phyloP scores from a whole-genome alignment of 2,329 filamentous ascomycete species.

The Capronia epimyces region DNA sequence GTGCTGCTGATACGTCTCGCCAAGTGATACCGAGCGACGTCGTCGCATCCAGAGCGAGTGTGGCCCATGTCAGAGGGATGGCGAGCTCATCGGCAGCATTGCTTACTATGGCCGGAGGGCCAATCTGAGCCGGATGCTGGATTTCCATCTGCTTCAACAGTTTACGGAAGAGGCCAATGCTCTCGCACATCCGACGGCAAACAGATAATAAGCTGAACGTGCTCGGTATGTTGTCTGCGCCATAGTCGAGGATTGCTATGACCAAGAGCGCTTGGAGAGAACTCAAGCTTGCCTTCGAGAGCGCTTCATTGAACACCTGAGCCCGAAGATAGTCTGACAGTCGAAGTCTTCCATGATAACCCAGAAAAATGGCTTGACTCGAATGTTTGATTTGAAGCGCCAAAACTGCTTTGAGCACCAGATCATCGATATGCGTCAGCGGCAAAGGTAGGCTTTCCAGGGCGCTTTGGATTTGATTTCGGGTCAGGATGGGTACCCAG shows the following conservation, averaged over 20 bases:
- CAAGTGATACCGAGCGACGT: constrained; percentile 27
- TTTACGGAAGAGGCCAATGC: constrained; percentile 27
- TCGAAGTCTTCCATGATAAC: constrained; percentile 26
- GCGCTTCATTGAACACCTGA: constrained; percentile 26
- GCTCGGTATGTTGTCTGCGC: constrained; percentile 27
- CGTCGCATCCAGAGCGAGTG: constrained; percentile 23
- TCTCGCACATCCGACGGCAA: constrained; percentile 27
- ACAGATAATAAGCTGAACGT: constrained; percentile 27
- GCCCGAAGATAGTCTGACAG: constrained; percentile 23
- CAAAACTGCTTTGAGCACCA: constrained; percentile 27
- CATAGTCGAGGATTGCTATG: constrained; percentile 27
- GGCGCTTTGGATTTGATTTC: constrained; percentile 19
- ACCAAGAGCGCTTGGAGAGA: constrained; percentile 28
- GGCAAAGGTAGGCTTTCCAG: constrained; percentile 19
- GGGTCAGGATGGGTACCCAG: constrained; percentile 36
- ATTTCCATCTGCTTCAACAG: constrained; percentile 24
- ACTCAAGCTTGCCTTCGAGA: constrained; percentile 23
- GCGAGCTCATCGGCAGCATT: constrained; percentile 24
- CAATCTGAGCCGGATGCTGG: constrained; percentile 25
- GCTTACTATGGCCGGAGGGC: constrained; percentile 22
- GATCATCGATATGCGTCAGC: constrained; percentile 23
- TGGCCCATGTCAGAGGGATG: constrained; percentile 24
- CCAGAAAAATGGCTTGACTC: constrained; percentile 27
- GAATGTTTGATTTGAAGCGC: constrained; percentile 26
- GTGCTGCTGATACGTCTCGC: constrained; percentile 26